phyloP scores from a whole-genome alignment of 2,329 filamentous ascomycete genomes.

The Fusarium chlamydosporum region DNA sequence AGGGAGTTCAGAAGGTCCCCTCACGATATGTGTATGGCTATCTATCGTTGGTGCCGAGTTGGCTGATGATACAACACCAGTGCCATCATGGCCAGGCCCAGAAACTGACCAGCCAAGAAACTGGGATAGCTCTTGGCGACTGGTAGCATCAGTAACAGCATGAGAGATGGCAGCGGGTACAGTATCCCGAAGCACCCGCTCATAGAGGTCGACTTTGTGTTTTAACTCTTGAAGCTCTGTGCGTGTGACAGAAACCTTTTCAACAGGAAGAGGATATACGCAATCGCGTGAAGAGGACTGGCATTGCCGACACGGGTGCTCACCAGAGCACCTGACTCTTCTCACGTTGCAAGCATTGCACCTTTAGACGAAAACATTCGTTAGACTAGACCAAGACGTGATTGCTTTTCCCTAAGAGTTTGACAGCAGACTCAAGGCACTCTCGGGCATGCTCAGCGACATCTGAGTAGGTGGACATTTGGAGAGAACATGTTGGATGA shows the following conservation, averaged over 20 bases:
- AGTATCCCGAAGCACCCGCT: constrained; percentile 57
- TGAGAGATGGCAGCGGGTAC: constrained; percentile 49
- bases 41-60: constrained; percentile 25
- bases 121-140: constrained; percentile 54
- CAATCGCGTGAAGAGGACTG: constrained; percentile 60
- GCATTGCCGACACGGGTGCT: constrained; percentile 64
- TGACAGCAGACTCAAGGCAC: neutral
- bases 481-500: constrained; percentile 2
- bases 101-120: constrained; percentile 46
- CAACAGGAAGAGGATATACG: constrained; percentile 61
- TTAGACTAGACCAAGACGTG: constrained; percentile 27
- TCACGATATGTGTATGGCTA: constrained; percentile 11
- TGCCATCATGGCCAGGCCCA: constrained; percentile 33
- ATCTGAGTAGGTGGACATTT: neutral
- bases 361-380: constrained; percentile 50
- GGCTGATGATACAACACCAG: constrained; percentile 8
- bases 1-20: constrained; percentile 25
- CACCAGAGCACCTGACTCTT: constrained; percentile 67
- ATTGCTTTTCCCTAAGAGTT: constrained; percentile 6
- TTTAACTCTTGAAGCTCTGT: constrained; percentile 60
- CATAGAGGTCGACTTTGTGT: constrained; percentile 58
- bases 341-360: constrained; percentile 68
- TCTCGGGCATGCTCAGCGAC: neutral
- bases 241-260: constrained; percentile 61
- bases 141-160: constrained; percentile 50